Percentiles rank a stretch among this genome's conserved stretches.
phyloP scores from a whole-genome alignment of 129 eudicot genomes.

The Centaurea solstitialis region DNA sequence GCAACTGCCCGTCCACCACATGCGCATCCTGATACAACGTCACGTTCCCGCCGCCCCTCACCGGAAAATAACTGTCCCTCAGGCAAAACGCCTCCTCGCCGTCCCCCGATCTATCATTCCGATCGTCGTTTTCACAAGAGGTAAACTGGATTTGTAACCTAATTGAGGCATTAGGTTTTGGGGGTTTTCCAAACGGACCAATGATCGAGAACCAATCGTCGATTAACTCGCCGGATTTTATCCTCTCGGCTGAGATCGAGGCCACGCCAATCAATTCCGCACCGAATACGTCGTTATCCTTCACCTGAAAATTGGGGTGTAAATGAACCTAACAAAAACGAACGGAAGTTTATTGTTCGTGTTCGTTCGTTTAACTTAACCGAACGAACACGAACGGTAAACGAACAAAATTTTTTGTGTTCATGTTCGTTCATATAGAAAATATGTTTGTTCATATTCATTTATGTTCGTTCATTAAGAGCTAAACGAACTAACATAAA shows the following conservation, averaged over 20 bases:
- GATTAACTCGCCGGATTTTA: conserved; percentile 54
- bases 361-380: too few relatives aligned
- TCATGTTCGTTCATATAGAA: too few relatives aligned
- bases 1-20: conserved; percentile 56
- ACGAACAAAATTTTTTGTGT: too few relatives aligned
- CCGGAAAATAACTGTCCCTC: conserved; percentile 68
- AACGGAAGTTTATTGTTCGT: too few relatives aligned
- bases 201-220: conserved; percentile 73
- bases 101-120: background rate
- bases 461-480: too few relatives aligned
- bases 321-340: too few relatives aligned
- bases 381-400: too few relatives aligned
- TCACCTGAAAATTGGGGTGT: conserved; percentile 52
- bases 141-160: conserved; percentile 46
- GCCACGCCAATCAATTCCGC: conserved; percentile 76
- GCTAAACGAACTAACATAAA: too few relatives aligned
- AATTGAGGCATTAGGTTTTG: conserved; percentile 58
- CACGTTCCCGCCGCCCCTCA: conserved; percentile 59
- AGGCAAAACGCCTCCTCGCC: conserved; percentile 39
- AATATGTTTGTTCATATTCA: too few relatives aligned
- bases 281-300: conserved; percentile 80
- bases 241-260: conserved; percentile 40
- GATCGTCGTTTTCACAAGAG: conserved; percentile 32
- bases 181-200: conserved; percentile 57
- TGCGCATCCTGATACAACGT: conserved; percentile 86